Percentiles rank a stretch among this genome's conserved stretches.
Conservation (phyloP, 371 early-diverging fungal species). For the Mortierella polycephala region DNA sequence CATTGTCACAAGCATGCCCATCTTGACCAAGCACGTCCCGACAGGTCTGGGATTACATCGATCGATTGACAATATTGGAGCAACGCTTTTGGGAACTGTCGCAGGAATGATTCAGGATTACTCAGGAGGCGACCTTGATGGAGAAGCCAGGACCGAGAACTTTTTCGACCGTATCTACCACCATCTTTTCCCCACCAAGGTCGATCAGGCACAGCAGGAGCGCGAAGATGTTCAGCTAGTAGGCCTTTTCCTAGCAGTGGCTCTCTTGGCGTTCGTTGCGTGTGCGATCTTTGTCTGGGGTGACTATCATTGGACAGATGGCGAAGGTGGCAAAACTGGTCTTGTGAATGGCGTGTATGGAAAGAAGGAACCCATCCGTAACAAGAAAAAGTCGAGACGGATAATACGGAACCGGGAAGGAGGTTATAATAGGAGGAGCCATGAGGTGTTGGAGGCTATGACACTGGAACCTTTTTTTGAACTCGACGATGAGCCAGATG, state of each 20-base stretch:
- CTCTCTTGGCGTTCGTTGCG: slow-evolving; percentile 19
- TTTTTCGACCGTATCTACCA: slow-evolving; percentile 48
- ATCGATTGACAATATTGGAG: slow-evolving; percentile 57
- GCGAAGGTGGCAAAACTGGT: slow-evolving; percentile 51
- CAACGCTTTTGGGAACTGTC: slow-evolving; percentile 52
- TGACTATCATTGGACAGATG: slow-evolving; percentile 53
- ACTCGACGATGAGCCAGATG: slow-evolving; percentile 43
- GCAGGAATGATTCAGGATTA: slow-evolving; percentile 54
- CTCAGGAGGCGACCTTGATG: slow-evolving; percentile 19
- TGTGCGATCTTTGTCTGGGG: slow-evolving; percentile 50
- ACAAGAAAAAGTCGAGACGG: not conserved
- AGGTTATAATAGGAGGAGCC: slow-evolving; percentile 20
- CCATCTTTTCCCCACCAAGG: slow-evolving; percentile 32
- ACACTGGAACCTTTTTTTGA: slow-evolving; percentile 45
- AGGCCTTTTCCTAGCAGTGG: slow-evolving; percentile 34
- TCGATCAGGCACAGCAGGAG: slow-evolving; percentile 30
- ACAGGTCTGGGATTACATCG: slow-evolving; percentile 55
- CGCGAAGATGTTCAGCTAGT: slow-evolving; percentile 36
- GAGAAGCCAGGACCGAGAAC: slow-evolving; percentile 27
- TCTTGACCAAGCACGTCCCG: slow-evolving; percentile 55
- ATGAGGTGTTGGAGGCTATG: slow-evolving; percentile 44
- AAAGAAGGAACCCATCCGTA: not conserved
- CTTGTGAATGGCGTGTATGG: slow-evolving; percentile 40
- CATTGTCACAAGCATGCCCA: slow-evolving; percentile 53
- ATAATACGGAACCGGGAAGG: not conserved